phyloP scores from a whole-genome alignment of 352 stramenopile genomes.

The Plasmopara viticola region DNA sequence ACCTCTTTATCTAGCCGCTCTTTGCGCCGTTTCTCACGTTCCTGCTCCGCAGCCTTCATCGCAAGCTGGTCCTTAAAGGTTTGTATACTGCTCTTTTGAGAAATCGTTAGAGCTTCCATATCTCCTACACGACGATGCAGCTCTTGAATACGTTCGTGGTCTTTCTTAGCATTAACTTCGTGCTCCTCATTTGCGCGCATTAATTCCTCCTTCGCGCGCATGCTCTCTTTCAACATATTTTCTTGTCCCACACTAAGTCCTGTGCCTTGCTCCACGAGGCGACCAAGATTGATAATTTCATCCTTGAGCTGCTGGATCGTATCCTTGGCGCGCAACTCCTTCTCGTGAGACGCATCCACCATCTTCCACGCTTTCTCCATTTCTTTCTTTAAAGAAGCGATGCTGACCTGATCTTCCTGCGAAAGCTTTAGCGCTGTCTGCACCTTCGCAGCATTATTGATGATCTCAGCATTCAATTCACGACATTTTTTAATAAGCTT shows the following conservation, averaged over 20 bases:
- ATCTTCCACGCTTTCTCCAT: constrained; percentile 95
- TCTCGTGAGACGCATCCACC: constrained; percentile 93
- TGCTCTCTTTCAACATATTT: constrained; percentile 89
- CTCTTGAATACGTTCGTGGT: constrained; percentile 77
- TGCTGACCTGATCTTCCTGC: constrained; percentile 91
- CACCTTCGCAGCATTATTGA: constrained; percentile 95
- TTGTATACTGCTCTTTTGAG: constrained; percentile 75
- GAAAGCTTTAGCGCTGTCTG: constrained; percentile 92
- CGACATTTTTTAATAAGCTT: constrained; percentile 94
- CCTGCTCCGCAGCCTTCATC: constrained; percentile 82
- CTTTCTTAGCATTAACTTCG: constrained; percentile 70
- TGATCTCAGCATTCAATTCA: constrained; percentile 93
- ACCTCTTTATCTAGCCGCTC: constrained; percentile 92
- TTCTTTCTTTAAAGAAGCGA: constrained; percentile 92
- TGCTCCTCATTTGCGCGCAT: constrained; percentile 84
- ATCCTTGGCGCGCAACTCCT: constrained; percentile 91
- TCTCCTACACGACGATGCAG: constrained; percentile 62
- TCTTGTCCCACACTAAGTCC: constrained; percentile 90
- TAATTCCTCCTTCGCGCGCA: constrained; percentile 87
- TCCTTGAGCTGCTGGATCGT: constrained; percentile 94
- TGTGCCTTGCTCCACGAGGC: constrained; percentile 93
- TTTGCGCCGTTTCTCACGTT: constrained; percentile 82
- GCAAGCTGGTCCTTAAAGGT: constrained; percentile 81
- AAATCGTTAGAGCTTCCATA: constrained; percentile 43
- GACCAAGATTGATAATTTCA: constrained; percentile 92